Evolutionary conservation across 2,329 filamentous ascomycete species (phyloP).

Genomic region (Podosphaera fusca): DNA sequence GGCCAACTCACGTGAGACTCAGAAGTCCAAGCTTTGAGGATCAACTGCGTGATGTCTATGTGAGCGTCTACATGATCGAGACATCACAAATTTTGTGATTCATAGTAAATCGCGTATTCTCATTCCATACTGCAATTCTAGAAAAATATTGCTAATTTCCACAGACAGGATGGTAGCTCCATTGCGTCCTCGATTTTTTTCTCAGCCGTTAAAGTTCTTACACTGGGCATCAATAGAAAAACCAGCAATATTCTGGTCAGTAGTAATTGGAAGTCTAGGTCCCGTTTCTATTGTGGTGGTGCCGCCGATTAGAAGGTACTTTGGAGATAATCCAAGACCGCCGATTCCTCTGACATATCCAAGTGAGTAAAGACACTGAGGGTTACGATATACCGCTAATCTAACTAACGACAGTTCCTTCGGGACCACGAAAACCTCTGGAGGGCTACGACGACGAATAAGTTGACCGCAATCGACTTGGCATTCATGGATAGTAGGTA

Average conservation of each 20-base stretch:
- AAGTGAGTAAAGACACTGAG: slow-evolving; percentile 32
- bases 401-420: slow-evolving; percentile 23
- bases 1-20: slow-evolving; percentile 2
- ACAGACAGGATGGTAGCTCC: slow-evolving; percentile 29
- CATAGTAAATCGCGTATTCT: too few relatives aligned
- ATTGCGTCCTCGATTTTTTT: slow-evolving; percentile 54
- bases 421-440: slow-evolving; percentile 33
- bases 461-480: neutral
- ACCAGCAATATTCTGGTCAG: slow-evolving; percentile 78
- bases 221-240: slow-evolving; percentile 74
- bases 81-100: too few relatives aligned
- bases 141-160: too few relatives aligned
- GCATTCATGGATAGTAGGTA: too few relatives aligned
- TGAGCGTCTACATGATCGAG: too few relatives aligned
- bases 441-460: slow-evolving; percentile 33
- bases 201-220: slow-evolving; percentile 59
- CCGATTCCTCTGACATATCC: slow-evolving; percentile 79
- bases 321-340: slow-evolving; percentile 52
- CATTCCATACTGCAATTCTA: too few relatives aligned
- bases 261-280: slow-evolving; percentile 48
- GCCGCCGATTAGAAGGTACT: slow-evolving; percentile 45
- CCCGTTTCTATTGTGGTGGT: slow-evolving; percentile 47
- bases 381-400: neutral
- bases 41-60: neutral
- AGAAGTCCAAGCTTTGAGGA: neutral